Conservation (phyloP, 2,329 filamentous ascomycete species). For the Sodiomyces alkalinus region DNA sequence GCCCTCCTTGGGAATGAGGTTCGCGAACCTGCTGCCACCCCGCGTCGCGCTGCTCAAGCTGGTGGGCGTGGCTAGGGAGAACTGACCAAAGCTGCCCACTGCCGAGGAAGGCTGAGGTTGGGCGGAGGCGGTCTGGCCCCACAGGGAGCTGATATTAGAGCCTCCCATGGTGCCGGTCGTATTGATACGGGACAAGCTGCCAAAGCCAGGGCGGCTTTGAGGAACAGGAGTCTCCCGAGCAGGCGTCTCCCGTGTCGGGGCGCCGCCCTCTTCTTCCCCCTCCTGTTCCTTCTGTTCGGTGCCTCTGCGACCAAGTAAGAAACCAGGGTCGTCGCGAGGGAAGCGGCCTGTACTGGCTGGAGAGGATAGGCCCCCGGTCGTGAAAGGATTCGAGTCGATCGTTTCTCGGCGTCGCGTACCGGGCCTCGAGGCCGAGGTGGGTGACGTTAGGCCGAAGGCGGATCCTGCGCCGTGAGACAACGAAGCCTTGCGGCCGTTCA, state of each 20-base stretch:
- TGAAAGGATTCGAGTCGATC: constrained; percentile 49
- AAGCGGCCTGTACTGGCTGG: constrained; percentile 45
- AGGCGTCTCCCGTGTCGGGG: constrained; percentile 12
- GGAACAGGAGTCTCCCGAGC: constrained; percentile 12
- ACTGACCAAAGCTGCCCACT: constrained; percentile 82
- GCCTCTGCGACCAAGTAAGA: constrained; percentile 41
- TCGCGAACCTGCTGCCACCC: constrained; percentile 74
- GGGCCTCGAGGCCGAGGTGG: constrained; percentile 55
- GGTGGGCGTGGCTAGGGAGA: constrained; percentile 50
- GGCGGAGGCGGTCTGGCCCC: constrained; percentile 16
- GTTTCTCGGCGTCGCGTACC: constrained; percentile 73
- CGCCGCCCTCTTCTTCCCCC: constrained; percentile 28
- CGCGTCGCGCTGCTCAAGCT: constrained; percentile 45
- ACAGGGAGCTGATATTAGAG: constrained; percentile 23
- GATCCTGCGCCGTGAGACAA: constrained; percentile 54
- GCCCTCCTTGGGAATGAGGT: constrained; percentile 66
- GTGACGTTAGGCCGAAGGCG: constrained; percentile 57
- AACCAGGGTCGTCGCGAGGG: constrained; percentile 44
- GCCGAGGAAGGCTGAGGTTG: constrained; percentile 14
- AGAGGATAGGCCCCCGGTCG: constrained; percentile 37
- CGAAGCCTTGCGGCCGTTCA: constrained; percentile 66
- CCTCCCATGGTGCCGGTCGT: constrained; percentile 29
- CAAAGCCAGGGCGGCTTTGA: constrained; percentile 22
- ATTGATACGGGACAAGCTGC: constrained; percentile 36
- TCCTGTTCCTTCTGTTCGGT: constrained; percentile 33